Evolutionary conservation across 768 basidiomycete species (phyloP), one percentile per base, ranked within the genome.

Genomic region (Tephrocybe rancida): DNA sequence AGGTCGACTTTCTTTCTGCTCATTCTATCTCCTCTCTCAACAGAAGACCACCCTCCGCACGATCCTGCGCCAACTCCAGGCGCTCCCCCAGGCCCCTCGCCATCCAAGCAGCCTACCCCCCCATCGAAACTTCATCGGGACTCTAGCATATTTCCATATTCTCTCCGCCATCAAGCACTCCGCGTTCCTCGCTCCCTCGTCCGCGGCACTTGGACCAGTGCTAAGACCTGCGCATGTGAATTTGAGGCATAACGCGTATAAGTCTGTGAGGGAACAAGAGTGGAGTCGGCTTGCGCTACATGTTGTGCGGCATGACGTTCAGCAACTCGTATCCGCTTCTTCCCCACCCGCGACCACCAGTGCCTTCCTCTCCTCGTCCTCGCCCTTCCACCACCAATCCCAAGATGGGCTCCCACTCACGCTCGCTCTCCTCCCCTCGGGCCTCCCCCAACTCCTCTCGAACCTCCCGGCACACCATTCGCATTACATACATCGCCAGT

Each of bases 141-240:
- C 97, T 1, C 82, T 98, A 47, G 90, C 92, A 43, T 98, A 98
- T 71, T 97, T 98, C 69, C 94, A 96, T 64, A 80, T 97, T 60
- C 82, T 99, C 55, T 84, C 84, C 51, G 90, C 90, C 48, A 90
- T 98, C 65, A 95, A 95, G 63, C 86, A 94, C 63, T 92, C 90
- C 0, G 80, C 90, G 21, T 88, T 94, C 70, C 81, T 94, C 50
- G 84, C 84, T 1, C 76, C 87, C 0, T 64, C 77, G 29, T 14
- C 57, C 78, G 4, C 76, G 80, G 0, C 35, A 16, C 30, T 32
- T 13, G 7, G 7, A 6, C 67, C 79, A 1, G 64, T 75, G 0
- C 73, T 86, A 22, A 73, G 79, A 3, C 77, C 91, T 0, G 71
- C 85, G 2, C 77, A 87, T 65, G 82, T 82, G 0, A 64, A 82